phyloP scores from a whole-genome alignment of 73 alveolate genomes.

The Paramecium tetraurelia region DNA sequence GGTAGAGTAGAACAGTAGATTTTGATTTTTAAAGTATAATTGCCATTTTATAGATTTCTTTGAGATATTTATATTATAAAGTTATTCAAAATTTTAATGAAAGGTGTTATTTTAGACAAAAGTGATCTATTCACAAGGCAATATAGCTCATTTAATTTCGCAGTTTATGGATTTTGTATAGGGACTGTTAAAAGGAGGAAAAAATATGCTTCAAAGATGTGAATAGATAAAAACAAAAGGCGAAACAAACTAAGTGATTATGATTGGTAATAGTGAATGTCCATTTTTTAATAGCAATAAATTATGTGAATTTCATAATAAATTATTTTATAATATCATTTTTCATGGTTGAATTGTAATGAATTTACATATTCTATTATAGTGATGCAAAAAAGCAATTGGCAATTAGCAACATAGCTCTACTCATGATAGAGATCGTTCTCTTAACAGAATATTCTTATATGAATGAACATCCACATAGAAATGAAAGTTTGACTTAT shows the following conservation, averaged over 20 bases:
- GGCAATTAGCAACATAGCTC: neutral
- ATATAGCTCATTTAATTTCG: no score
- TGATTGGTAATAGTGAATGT: neutral
- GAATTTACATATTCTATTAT: neutral
- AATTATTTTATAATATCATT: neutral
- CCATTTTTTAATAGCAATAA: neutral
- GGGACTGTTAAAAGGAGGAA: neutral
- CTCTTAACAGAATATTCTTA: neutral
- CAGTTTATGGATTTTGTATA: no score
- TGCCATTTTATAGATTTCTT: no score
- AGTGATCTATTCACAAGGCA: no score
- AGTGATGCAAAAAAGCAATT: neutral
- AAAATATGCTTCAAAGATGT: neutral
- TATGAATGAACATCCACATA: conserved; percentile 9
- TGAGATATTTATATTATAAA: no score
- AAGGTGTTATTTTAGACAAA: no score
- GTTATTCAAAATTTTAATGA: no score
- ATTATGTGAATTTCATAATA: neutral
- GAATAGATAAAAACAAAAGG: neutral
- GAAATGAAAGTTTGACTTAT: neutral
- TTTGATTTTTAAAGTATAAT: no score
- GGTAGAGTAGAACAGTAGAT: no score
- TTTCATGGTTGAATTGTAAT: conserved; percentile 10
- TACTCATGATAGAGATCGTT: neutral
- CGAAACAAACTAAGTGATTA: neutral